Conservation (phyloP, 2,329 filamentous ascomycete genomes). For the Daldinia sp. region DNA sequence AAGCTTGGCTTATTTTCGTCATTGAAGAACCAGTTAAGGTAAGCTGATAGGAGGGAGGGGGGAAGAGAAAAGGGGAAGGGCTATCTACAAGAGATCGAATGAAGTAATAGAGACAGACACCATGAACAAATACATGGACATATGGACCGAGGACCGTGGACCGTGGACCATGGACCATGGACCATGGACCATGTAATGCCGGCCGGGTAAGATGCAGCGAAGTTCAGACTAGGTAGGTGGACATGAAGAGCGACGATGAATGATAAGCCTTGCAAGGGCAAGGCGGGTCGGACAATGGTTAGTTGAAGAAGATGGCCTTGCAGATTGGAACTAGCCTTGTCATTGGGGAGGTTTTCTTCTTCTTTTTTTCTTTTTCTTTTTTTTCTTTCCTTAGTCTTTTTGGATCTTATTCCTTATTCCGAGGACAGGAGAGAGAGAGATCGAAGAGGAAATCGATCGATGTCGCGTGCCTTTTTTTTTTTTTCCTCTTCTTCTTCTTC, state of each 20-base stretch:
- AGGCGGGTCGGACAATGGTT: constrained; percentile 25
- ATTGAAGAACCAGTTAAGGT: constrained; percentile 56
- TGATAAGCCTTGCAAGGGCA: constrained; percentile 13
- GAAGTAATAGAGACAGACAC: constrained; percentile 28
- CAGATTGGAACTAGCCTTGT: constrained; percentile 3
- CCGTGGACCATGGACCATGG: not conserved
- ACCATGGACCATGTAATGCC: constrained; percentile 21
- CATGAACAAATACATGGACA: constrained; percentile 1
- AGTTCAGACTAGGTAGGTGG: constrained; percentile 17
- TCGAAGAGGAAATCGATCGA: constrained; percentile 9
- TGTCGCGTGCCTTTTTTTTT: constrained; percentile 15
- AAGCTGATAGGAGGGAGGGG: constrained; percentile 30
- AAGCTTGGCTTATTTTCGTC: constrained; percentile 69
- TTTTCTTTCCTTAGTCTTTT: not conserved
- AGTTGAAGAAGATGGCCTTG: constrained; percentile 21
- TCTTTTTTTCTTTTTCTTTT: not conserved
- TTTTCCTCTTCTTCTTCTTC: constrained; percentile 1
- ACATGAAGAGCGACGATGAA: constrained; percentile 20
- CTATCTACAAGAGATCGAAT: constrained; percentile 38
- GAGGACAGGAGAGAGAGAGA: not conserved
- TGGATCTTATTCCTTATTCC: constrained; percentile 8
- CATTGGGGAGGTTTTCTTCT: constrained; percentile 2
- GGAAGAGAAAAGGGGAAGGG: not conserved
- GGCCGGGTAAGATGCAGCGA: constrained; percentile 7
- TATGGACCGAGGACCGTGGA: not conserved